Base-by-base conservation (phyloP, 345 rosid species). In the Salix purpurea region DNA sequence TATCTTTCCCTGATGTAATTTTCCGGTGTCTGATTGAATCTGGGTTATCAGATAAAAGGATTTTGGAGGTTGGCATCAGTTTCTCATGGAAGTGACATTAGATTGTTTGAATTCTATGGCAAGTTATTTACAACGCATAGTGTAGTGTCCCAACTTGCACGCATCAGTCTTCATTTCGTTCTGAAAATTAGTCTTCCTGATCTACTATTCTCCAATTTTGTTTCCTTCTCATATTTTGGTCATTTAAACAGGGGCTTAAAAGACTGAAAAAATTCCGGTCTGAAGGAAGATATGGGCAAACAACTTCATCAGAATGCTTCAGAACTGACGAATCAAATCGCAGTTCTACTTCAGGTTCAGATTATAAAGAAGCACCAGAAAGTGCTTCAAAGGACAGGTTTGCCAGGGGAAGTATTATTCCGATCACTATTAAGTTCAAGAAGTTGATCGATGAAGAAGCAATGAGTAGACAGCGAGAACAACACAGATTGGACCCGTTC, bases 201-300 rank as follows among this genome's bases (percentile, higher is more conserved):
- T 48, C 11, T 19, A 21, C 6, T 36, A 13, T 30, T 10, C 26
- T 10, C 28, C 1, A 1, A 40, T 39, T n/a, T 4, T 15, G 24
- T 39, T 46, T 48, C 10, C 23, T 32, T 2, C 23, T 46, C 61
- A 30, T 44, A 2, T 54, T 39, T 11, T 56, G 24, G 66, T 50
- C 34, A 44, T 66, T 26, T 32, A 42, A 66, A 37, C 84, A 91
- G 95, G 91, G 88, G 36, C 82, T 85, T 71, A 91, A 82, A 78
- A 85, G 93, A 83, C 69, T 91, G 77, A 89, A 87, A 90, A 91
- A 86, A 81, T 82, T 83, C 52, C 90, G 85, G 34, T 39, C 69
- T 58, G 86, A 81, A 68, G 84, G 75, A 78, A 84, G 83, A 82
- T 75, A 76, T 69, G 87, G 83, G 67, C 89, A 74, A 73, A 32